Conservation (phyloP, 1,284 basidiomycete species). For the Moesziomyces antarcticus region DNA sequence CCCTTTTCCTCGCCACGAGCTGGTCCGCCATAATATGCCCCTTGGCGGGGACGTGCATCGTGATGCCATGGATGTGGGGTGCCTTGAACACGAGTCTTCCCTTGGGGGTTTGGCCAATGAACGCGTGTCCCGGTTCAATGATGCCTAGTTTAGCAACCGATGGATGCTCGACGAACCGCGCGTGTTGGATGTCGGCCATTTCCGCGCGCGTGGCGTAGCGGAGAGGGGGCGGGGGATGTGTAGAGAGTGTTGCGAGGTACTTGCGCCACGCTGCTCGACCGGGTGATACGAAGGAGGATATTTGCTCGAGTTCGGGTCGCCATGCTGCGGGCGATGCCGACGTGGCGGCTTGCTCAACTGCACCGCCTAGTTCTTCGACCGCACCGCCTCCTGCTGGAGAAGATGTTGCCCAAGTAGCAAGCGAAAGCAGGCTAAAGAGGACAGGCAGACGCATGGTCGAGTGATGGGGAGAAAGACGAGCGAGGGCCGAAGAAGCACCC, state of each 20-base stretch:
- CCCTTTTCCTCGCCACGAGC: neutral
- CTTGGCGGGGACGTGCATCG: neutral
- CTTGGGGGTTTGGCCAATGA: neutral
- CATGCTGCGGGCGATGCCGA: no score
- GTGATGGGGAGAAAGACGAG: no score
- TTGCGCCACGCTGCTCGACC: neutral
- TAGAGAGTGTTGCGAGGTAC: neutral
- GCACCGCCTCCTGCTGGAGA: no score
- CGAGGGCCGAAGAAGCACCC: no score
- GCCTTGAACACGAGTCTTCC: slow-evolving; percentile 1
- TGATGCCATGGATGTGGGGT: neutral
- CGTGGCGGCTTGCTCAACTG: no score
- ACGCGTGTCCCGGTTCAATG: neutral
- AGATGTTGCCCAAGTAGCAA: no score
- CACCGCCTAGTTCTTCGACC: no score
- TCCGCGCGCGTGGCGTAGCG: neutral
- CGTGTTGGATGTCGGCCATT: neutral
- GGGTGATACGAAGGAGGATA: neutral
- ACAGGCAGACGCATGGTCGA: no score
- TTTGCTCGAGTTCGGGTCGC: no score
- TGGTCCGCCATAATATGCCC: neutral
- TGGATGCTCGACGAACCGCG: neutral
- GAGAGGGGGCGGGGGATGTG: neutral
- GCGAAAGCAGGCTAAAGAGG: no score
- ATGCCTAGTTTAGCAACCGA: neutral